Base-by-base conservation (phyloP, 169 alveolate genomes). In the Plasmodium malariae region DNA sequence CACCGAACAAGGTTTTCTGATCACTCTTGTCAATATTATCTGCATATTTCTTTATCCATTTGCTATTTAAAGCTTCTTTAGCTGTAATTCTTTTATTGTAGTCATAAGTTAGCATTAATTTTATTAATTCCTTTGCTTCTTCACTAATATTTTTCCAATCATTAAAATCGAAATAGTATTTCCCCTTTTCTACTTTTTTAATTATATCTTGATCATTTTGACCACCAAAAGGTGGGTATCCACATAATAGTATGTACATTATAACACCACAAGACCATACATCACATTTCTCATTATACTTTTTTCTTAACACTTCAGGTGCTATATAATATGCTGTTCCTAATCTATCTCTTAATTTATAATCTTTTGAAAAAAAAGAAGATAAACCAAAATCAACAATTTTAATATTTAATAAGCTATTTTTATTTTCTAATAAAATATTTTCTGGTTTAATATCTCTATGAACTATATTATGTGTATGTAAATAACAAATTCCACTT, bases 161-260 rank as follows among this genome's bases (percentile, higher is more conserved):
- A 21, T 90, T 76, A 40, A 78, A 89, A 40, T 90, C 91, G 74
- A 95, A 96, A 19, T 94, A 89, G 85, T 78, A 96, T 43, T 92
- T 86, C n/a, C 98, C 99, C n/a, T 88, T 86, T 88, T 92, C 94
- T 32, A 98, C 98, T 83, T 93, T 95, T 28, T 89, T 72, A 17
- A 96, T 94, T 7, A 98, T 97, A 43, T 97, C 99, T 21, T 93
- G 94, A 88, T 98, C 99, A 40, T 93, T 93, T 67, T 94, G 94
- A 24, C 98, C 99, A 30, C 96, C 96, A 88, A 98, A 98, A 11
- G 99, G 98, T 0, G 98, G 98, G 87, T 94, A 94, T 1, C 97
- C 97, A 78, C 98, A 94, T n/a, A 94, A 88, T 65, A 95, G 68
- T 14, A 96, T 96, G 69, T 94, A 96, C 48, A 96, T 71, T 36